These are phyloP conservation scores for Setaria italica DNA, from an alignment of 202 grass and related monocot species.

Conservation along the genomic window DNA sequence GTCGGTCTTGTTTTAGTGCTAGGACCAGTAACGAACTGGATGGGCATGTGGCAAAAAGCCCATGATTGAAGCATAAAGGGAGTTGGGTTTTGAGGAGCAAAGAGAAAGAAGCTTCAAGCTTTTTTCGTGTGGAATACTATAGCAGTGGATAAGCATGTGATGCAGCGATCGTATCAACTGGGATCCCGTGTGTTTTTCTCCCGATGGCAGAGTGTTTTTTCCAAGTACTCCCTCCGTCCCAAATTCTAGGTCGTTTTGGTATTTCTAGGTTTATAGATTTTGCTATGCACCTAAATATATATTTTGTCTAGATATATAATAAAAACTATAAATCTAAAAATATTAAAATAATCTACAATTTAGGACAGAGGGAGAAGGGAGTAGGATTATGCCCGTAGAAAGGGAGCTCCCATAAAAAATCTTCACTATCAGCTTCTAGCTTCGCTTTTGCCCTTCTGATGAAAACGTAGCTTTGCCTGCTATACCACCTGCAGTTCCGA, in stretches of 20 bases:
- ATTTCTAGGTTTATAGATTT: too few species aligned
- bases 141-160: slow-evolving; percentile 30
- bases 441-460: neutral
- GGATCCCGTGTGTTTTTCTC: neutral
- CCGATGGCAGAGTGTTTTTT: neutral
- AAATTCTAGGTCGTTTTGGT: too few species aligned
- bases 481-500: neutral
- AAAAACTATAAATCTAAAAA: too few species aligned
- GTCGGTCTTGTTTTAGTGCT: too few species aligned
- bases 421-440: neutral
- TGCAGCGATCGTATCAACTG: neutral
- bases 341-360: too few species aligned
- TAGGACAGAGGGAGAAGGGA: too few species aligned
- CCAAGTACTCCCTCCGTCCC: neutral
- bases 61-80: neutral
- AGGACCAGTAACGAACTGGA: too few species aligned
- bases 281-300: too few species aligned
- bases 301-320: too few species aligned
- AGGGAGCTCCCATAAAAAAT: neutral
- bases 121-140: neutral
- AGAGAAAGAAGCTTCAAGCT: neutral
- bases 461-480: neutral
- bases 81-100: neutral
- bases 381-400: neutral
- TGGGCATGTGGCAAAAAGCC: neutral